Conservation (phyloP, 2,329 filamentous ascomycete genomes). For the Pseudogymnoascus sp. region DNA sequence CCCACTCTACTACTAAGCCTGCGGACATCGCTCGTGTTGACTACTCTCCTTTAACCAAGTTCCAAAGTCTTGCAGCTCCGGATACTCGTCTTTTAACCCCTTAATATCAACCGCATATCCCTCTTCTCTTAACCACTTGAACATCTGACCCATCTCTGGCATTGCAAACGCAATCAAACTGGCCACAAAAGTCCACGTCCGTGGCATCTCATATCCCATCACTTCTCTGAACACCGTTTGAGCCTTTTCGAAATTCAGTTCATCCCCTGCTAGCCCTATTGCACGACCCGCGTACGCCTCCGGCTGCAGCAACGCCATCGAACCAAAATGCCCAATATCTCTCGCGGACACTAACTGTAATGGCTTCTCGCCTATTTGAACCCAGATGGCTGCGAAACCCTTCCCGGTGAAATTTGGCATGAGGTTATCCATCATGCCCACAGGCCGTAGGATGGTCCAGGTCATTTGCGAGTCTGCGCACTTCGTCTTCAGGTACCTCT, state of each 20-base stretch:
- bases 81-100: conserved; percentile 34
- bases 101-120: conserved; percentile 30
- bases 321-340: conserved; percentile 41
- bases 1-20: not conserved
- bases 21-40: not conserved
- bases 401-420: conserved; percentile 22
- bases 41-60: conserved; percentile 38
- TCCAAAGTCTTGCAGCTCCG: conserved; percentile 37
- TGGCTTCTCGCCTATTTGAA: conserved; percentile 23
- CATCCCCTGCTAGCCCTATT: conserved; percentile 39
- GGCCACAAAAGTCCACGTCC: conserved; percentile 23
- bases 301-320: conserved; percentile 35
- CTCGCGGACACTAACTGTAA: conserved; percentile 36
- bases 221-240: conserved; percentile 27
- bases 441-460: conserved; percentile 50
- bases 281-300: conserved; percentile 32
- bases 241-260: conserved; percentile 33
- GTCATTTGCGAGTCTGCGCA: conserved; percentile 34
- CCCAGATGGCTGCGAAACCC: conserved; percentile 23
- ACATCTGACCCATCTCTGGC: conserved; percentile 26
- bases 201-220: conserved; percentile 26
- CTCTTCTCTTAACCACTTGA: conserved; percentile 26
- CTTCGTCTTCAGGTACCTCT: conserved; percentile 48
- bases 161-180: conserved; percentile 21
- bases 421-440: conserved; percentile 47